A percentile compares a stretch with the other conserved stretches of the same genome.
Conservation (phyloP, 1,284 basidiomycete genomes). For the Vanrija sp. region DNA sequence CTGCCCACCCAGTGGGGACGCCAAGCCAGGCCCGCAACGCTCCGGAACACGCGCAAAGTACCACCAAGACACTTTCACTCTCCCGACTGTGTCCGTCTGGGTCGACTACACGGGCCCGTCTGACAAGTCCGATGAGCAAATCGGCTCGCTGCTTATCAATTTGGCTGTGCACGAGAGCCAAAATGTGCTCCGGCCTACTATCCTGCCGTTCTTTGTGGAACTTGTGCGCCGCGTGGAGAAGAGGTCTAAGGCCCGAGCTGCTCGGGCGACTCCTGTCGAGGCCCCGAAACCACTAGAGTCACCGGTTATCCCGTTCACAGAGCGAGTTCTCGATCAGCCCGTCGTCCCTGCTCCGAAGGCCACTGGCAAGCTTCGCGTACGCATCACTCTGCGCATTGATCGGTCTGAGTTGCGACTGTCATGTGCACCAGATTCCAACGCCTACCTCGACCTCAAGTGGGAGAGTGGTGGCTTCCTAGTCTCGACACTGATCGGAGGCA, state of each 20-base stretch:
- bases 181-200: constrained; percentile 72
- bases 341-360: no score
- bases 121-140: constrained; percentile 2
- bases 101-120: constrained; percentile 53
- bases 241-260: constrained; percentile 10
- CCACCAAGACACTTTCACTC: constrained; percentile 45
- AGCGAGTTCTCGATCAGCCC: constrained; percentile 1
- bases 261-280: constrained; percentile 15
- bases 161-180: constrained; percentile 74
- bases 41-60: no score
- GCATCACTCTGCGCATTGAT: constrained; percentile 81
- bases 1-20: constrained; percentile 13
- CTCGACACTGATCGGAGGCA: constrained; percentile 66
- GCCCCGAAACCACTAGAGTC: neutral
- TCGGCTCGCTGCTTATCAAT: constrained; percentile 19
- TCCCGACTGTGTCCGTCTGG: constrained; percentile 80
- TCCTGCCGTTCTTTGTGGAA: constrained; percentile 75
- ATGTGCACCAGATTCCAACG: constrained; percentile 83
- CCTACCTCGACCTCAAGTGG: constrained; percentile 79
- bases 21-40: no score
- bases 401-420: constrained; percentile 76
- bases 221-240: constrained; percentile 43
- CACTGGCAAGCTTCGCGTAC: constrained; percentile 24
- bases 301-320: neutral
- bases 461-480: constrained; percentile 84